Evolutionary conservation across 805 yeast genomes (phyloP).

Genomic region (Ogataea pilisensis): DNA sequence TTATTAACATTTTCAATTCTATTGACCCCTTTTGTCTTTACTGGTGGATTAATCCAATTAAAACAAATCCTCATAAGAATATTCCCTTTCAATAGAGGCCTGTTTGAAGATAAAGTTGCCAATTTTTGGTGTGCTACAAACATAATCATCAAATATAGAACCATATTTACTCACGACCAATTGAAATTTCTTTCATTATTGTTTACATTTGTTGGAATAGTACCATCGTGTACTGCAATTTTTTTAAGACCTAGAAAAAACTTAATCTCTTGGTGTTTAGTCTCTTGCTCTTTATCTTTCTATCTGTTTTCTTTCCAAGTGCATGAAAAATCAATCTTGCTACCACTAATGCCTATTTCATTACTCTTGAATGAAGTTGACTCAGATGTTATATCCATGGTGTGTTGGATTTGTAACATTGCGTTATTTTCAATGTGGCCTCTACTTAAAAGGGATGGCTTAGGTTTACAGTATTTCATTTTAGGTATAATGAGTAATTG

Average conservation of each 20-base stretch:
- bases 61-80: conserved; percentile 61
- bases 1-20: conserved; percentile 45
- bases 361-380: conserved; percentile 55
- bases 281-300: conserved; percentile 83
- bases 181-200: conserved; percentile 56
- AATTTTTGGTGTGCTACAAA: conserved; percentile 97
- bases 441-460: conserved; percentile 67
- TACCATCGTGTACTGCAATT: conserved; percentile 52
- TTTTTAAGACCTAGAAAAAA: conserved; percentile 48
- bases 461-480: conserved; percentile 67
- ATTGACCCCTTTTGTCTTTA: conserved; percentile 57
- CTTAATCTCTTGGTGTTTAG: conserved; percentile 66
- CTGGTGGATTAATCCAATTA: conserved; percentile 45
- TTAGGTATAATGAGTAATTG: conserved; percentile 66
- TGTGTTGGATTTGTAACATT: conserved; percentile 83
- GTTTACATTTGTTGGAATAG: conserved; percentile 47
- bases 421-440: conserved; percentile 89
- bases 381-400: conserved; percentile 60
- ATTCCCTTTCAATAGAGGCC: conserved; percentile 89
- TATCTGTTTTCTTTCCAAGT: conserved; percentile 92
- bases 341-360: conserved; percentile 84
- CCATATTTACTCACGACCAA: conserved; percentile 47
- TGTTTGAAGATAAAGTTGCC: conserved; percentile 96
- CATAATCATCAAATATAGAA: conserved; percentile 65
- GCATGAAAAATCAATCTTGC: conserved; percentile 86